Evolutionary conservation across 2,329 filamentous ascomycete genomes (phyloP).

Genomic region (Stemphylium beticola): DNA sequence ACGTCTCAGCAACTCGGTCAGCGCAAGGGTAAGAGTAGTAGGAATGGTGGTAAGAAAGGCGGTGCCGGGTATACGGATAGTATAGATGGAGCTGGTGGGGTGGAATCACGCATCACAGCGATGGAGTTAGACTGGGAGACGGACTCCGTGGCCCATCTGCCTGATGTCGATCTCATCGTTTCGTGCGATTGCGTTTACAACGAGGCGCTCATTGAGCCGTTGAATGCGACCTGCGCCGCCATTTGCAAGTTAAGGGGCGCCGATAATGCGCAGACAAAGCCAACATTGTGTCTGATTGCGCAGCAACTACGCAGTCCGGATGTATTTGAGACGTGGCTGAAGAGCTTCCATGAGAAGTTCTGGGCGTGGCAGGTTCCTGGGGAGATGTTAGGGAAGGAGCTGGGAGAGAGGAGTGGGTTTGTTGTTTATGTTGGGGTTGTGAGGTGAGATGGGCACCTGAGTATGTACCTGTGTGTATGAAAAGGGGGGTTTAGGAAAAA

Average conservation of each 20-base stretch:
- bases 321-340: constrained; percentile 83
- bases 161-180: constrained; percentile 73
- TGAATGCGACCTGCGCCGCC: constrained; percentile 82
- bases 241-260: constrained; percentile 65
- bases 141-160: constrained; percentile 53
- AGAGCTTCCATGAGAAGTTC: constrained; percentile 70
- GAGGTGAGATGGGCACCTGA: constrained; percentile 19
- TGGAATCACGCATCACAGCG: constrained; percentile 10
- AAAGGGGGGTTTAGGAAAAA: too few species aligned
- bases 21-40: not conserved
- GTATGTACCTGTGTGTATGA: too few species aligned
- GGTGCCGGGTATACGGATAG: not conserved
- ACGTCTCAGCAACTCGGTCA: constrained; percentile 6
- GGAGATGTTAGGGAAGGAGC: constrained; percentile 61
- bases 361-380: constrained; percentile 78
- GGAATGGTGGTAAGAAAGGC: not conserved
- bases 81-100: too few species aligned
- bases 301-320: constrained; percentile 87
- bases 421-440: constrained; percentile 74
- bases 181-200: constrained; percentile 98
- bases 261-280: constrained; percentile 29
- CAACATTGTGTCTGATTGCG: constrained; percentile 79
- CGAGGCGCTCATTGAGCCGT: constrained; percentile 78
- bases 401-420: constrained; percentile 74
- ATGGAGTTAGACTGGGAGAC: constrained; percentile 83